Evolutionary conservation across 805 yeast species (phyloP), one percentile per base, ranked within the genome.

Genomic region (Candida ipomoeae): DNA sequence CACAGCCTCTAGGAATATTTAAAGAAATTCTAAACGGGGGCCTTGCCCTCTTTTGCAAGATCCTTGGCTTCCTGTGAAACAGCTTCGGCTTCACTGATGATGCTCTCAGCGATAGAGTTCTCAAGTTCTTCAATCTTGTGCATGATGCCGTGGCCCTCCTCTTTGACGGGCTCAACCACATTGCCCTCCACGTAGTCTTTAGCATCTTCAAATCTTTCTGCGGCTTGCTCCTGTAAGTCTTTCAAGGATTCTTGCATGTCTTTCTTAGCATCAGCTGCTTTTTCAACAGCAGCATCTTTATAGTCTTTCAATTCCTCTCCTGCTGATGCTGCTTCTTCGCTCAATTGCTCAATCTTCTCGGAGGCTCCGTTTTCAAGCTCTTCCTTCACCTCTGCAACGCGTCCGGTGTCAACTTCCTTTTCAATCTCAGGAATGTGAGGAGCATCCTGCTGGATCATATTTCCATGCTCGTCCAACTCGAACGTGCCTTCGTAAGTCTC

Each of bases 361-460:
- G 29, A 21, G 11, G 37, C 45, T 3, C 8, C 48, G 2, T 41
- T 14, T 11, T 50, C 46, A 17, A 38, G 43, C 21, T 13, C 33
- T 13, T 31, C 36, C 31, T 38, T 15, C 29, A 31, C 8, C 23
- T 46, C 40, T 15, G 34, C 50, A 18, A 18, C 43, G 3, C 51
- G 29, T 20, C 44, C 54, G 2, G 38, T 46, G 6, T 20, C 43
- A 21, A 37, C 38, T 6, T 40, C 55, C 18, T 38, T 43, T 46
- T 55, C 60, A 39, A 44, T 50, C 38, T 52, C 49, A 41, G 54
- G 58, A 17, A 56, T 55, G 20, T 48, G 55, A 6, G 58, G 60
- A 18, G 45, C 39, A 23, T 55, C 60, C 26, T 35, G 50, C 3
- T 48, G 48, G 10, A 48, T 35, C 29, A 42, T 38, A 17, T 46